These are phyloP conservation scores for Neltuma alba DNA, from an alignment of 306 rosid species.

Conservation along the genomic window DNA sequence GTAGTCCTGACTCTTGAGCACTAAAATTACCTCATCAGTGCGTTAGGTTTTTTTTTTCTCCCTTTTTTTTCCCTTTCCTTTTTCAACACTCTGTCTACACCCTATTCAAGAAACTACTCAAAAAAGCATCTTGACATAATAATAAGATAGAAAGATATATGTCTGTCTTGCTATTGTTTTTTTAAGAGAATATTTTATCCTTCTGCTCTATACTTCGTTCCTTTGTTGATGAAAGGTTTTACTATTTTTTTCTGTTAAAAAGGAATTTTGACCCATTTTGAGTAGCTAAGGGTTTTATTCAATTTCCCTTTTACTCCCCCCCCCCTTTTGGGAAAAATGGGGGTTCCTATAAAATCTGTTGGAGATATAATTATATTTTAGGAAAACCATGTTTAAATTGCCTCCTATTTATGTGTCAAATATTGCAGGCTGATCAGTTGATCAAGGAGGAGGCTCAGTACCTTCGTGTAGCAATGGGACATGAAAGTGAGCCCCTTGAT, in stretches of 20 bases:
- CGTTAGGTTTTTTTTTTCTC: not conserved
- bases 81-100: not conserved
- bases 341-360: not conserved
- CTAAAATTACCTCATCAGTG: not conserved
- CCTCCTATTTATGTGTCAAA: slow-evolving; percentile 32
- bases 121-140: slow-evolving; percentile 9
- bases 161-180: not conserved
- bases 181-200: not conserved
- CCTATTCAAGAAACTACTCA: not conserved
- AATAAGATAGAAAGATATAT: not conserved
- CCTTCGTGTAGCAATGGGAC: slow-evolving; percentile 87
- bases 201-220: not conserved
- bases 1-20: not conserved
- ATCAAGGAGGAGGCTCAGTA: slow-evolving; percentile 73
- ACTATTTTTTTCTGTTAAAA: not conserved
- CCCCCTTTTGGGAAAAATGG: not conserved
- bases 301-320: too few species aligned
- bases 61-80: not conserved
- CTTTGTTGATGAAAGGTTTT: not conserved
- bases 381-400: not conserved
- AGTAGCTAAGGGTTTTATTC: not conserved
- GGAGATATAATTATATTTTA: slow-evolving; percentile 11
- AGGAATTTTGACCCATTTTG: not conserved
- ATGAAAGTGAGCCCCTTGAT: slow-evolving; percentile 73
- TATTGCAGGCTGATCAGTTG: slow-evolving; percentile 70